Conservation (phyloP, 192 early-diverging fungal species). For the Chytriomyces sp. region DNA sequence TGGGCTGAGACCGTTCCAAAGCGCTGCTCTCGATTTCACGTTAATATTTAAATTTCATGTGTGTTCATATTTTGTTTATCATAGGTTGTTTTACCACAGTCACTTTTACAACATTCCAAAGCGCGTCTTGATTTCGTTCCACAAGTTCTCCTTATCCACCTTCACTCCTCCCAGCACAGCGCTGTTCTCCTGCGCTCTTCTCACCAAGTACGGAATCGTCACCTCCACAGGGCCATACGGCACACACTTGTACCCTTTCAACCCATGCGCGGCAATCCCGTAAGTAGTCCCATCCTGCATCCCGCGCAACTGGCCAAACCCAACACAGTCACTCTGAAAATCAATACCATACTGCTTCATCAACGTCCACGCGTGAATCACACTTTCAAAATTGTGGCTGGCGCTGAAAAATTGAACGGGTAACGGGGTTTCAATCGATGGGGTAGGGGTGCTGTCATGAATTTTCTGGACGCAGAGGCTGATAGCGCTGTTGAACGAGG, state of each 20-base stretch:
- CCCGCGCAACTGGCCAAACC: constrained; percentile 92
- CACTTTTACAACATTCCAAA: background rate
- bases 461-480: constrained; percentile 71
- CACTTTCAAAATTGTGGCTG: constrained; percentile 86
- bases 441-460: background rate
- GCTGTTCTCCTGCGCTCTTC: constrained; percentile 94
- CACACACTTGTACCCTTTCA: constrained; percentile 56
- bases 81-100: too few relatives aligned
- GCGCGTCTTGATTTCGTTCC: constrained; percentile 32
- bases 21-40: too few relatives aligned
- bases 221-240: constrained; percentile 54
- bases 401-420: constrained; percentile 85
- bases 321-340: constrained; percentile 55
- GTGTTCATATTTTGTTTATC: too few relatives aligned
- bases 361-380: constrained; percentile 62
- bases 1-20: too few relatives aligned
- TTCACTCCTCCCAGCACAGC: constrained; percentile 68
- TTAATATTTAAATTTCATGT: too few relatives aligned
- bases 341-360: constrained; percentile 48
- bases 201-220: constrained; percentile 90
- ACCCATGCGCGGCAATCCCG: constrained; percentile 75
- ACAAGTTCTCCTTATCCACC: constrained; percentile 37
- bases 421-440: constrained; percentile 10
- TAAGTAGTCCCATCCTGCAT: constrained; percentile 93
- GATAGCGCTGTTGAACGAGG: constrained; percentile 79